Percentiles rank a stretch among this genome's conserved stretches.
phyloP scores from a whole-genome alignment of 2,329 filamentous ascomycete species.

The Verticillium tricorpus region DNA sequence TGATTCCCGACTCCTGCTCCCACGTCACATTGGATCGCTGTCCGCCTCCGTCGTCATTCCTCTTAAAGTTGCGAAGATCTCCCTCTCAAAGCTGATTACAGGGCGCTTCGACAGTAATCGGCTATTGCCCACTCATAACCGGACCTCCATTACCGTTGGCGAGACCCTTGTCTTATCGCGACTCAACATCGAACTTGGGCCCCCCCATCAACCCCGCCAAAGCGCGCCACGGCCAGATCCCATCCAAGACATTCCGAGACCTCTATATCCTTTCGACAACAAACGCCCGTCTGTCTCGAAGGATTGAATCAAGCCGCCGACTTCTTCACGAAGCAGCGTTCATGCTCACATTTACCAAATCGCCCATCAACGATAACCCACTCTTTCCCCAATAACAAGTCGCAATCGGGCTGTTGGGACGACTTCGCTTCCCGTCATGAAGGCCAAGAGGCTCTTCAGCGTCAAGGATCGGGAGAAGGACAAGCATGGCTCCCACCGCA shows the following conservation, averaged over 20 bases:
- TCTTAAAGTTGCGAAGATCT: no score
- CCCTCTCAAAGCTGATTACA: no score
- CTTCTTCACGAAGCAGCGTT: neutral
- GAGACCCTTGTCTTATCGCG: no score
- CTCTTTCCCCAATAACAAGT: neutral
- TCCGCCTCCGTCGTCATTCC: no score
- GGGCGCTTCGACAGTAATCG: no score
- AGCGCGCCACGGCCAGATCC: neutral
- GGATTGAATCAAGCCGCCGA: neutral
- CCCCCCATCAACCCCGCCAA: neutral
- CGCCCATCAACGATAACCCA: neutral
- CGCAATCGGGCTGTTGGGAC: neutral
- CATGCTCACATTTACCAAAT: neutral
- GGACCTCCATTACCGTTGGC: no score
- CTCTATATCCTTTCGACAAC: neutral
- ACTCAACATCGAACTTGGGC: no score
- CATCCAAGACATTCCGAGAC: neutral
- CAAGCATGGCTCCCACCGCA: slow-evolving; percentile 50
- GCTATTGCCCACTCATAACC: no score
- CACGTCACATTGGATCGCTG: neutral
- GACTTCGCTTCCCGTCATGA: slow-evolving; percentile 35
- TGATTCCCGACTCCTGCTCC: neutral
- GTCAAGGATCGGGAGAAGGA: slow-evolving; percentile 59
- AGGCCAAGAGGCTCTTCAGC: slow-evolving; percentile 63
- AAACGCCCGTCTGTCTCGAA: neutral